Percentiles rank a stretch among this genome's conserved stretches.
phyloP scores from a whole-genome alignment of 345 rosid genomes.

The rapeseed (Brassica napus) region DNA sequence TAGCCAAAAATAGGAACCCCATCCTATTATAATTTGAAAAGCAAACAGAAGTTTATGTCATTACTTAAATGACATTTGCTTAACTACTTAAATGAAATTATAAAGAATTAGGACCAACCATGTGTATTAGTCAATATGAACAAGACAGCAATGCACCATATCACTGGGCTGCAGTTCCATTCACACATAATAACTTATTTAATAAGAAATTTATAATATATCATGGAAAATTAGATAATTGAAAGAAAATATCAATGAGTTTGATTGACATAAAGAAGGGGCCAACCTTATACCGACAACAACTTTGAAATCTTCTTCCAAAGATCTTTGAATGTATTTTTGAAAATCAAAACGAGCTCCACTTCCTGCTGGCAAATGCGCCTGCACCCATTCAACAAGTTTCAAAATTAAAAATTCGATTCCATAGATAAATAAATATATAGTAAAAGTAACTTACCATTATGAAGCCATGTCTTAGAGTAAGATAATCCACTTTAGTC shows the following conservation, averaged over 20 bases:
- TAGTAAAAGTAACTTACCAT: slow-evolving; percentile 43
- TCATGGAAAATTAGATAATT: background rate
- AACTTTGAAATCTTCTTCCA: slow-evolving; percentile 85
- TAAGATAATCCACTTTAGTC: slow-evolving; percentile 79
- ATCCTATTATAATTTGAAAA: slow-evolving; percentile 51
- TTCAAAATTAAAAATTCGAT: background rate
- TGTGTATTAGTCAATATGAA: slow-evolving; percentile 71
- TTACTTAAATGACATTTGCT: background rate
- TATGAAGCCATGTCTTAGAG: slow-evolving; percentile 91
- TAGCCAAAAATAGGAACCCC: slow-evolving; percentile 68
- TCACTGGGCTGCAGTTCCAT: slow-evolving; percentile 59
- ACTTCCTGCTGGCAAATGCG: slow-evolving; percentile 83
- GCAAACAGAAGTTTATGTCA: background rate
- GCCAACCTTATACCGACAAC: slow-evolving; percentile 85
- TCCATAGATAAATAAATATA: background rate
- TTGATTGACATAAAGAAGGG: background rate
- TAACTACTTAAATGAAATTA: slow-evolving; percentile 7
- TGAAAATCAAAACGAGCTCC: slow-evolving; percentile 72
- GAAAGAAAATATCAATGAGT: background rate
- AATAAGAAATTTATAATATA: slow-evolving; percentile 2
- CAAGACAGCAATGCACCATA: slow-evolving; percentile 76
- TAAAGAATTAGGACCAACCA: slow-evolving; percentile 49
- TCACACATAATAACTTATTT: slow-evolving; percentile 12
- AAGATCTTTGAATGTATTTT: slow-evolving; percentile 79
- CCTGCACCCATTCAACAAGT: slow-evolving; percentile 47